Base-by-base conservation (phyloP, 2,329 filamentous ascomycete genomes). In the Aspergillus eucalypticola region DNA sequence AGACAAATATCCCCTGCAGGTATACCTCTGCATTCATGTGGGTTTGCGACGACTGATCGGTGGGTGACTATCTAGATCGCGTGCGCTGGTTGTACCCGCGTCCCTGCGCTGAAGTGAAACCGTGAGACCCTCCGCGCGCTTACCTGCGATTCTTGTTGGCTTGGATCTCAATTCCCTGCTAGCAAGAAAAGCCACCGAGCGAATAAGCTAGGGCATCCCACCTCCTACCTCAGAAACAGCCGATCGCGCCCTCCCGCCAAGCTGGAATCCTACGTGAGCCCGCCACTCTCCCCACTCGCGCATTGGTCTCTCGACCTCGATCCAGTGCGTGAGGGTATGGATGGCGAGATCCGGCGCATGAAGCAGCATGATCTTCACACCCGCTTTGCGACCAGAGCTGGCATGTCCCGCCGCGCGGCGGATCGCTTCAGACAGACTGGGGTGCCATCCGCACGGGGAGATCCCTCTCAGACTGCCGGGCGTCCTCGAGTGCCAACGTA, bases 321-420 rank as follows among this genome's bases (percentile, higher is more conserved):
- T 82, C 82, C 84, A 78, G 81, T 81, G 78, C 78, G 82, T 78
- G 81, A 79, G 78, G 87, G 86, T 75, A 95, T 95, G 91, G 91
- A 94, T 82, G 87, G 90, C 79, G 86, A 88, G 81, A 86, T 85
- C 78, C 86, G 85, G 74, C 83, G 86, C 73, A 84, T 87, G 82
- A 89, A 90, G 84, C 89, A 90, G 81, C 86, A 89, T 84, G 90
- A 90, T 78, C 82, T 84, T 78, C 83, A 64, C 48, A 50, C 86
- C 75, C 81, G 84, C 77, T 88, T 89, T 79, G 82, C 86, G 72
- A 68, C 72, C 59, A 69, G 66, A 61, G 65, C 72, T 65, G 67
- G 68, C 60, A 74, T 78, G 78, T 71, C 75, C 75, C 78, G 75
- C 83, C 83, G 76, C 75, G 78, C 69, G 81, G 82, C 68, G 78